Conservation (phyloP, 2,329 filamentous ascomycete genomes). For the Pseudovirgaria hyperparasitica region DNA sequence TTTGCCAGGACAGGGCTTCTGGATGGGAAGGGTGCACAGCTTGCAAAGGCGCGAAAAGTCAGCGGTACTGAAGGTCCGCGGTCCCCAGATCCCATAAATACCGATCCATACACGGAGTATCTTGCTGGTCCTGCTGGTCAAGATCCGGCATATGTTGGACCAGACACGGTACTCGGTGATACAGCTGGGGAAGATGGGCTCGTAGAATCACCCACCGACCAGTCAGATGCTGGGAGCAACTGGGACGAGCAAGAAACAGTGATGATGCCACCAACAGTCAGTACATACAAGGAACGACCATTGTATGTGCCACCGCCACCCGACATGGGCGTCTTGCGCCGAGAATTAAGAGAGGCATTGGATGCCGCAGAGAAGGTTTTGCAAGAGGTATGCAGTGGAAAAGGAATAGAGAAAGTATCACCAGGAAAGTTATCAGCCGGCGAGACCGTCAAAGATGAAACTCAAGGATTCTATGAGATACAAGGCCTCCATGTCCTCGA, state of each 20-base stretch:
- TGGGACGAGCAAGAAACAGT: constrained; percentile 55
- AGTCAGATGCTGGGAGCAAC: constrained; percentile 35
- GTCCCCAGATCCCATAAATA: constrained; percentile 6
- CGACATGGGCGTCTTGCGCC: constrained; percentile 65
- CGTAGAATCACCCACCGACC: constrained; percentile 41
- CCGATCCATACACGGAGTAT: constrained; percentile 2
- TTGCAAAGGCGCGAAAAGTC: constrained; percentile 54
- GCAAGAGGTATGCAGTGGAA: constrained; percentile 44
- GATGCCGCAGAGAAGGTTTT: constrained; percentile 57
- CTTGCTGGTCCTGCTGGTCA: constrained; percentile 10
- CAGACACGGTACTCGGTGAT: constrained; percentile 13
- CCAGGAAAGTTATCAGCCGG: constrained; percentile 4
- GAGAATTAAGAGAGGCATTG: constrained; percentile 54
- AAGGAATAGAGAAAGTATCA: constrained; percentile 10
- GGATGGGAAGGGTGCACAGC: constrained; percentile 82
- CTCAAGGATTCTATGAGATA: constrained; percentile 67
- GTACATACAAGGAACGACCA: constrained; percentile 81
- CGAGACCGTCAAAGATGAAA: constrained; percentile 16
- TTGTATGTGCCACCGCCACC: constrained; percentile 75
- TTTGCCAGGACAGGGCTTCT: constrained; percentile 89
- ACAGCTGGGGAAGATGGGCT: constrained; percentile 16
- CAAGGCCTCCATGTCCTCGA: constrained; percentile 89
- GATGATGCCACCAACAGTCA: constrained; percentile 93
- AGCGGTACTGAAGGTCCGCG: constrained; percentile 17
- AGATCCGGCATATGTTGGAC: constrained; percentile 12